A percentile compares a stretch with the other conserved stretches of the same genome.
phyloP scores from a whole-genome alignment of 2,329 filamentous ascomycete species.

The Penicillium sp. region DNA sequence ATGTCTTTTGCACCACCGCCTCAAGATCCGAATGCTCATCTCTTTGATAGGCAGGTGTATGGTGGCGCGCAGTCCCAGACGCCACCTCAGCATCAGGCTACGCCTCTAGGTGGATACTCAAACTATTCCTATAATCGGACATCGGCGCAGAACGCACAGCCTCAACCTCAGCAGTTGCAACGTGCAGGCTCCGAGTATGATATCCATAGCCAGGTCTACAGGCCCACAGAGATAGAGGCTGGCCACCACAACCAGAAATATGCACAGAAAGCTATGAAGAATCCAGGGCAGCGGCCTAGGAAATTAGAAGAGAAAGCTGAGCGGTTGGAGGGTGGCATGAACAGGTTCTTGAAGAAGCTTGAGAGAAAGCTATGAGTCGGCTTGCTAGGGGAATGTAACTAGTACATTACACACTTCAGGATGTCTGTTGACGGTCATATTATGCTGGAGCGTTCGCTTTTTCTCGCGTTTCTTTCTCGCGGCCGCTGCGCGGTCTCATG shows the following conservation, averaged over 20 bases:
- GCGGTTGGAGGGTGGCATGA: conserved; percentile 45
- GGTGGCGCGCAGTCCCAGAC: conserved; percentile 15
- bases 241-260: conserved; percentile 38
- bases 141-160: conserved; percentile 2
- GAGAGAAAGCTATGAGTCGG: conserved; percentile 41
- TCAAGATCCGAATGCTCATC: conserved; percentile 37
- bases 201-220: conserved; percentile 49
- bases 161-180: conserved; percentile 20
- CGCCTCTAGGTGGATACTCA: conserved; percentile 41
- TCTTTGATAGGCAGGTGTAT: conserved; percentile 34
- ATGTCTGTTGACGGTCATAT: neutral
- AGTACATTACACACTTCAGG: neutral
- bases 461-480: neutral
- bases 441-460: neutral
- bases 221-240: conserved; percentile 47
- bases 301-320: conserved; percentile 41
- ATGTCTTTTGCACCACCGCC: conserved; percentile 30
- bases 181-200: conserved; percentile 38
- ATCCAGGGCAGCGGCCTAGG: conserved; percentile 33
- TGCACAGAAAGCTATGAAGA: conserved; percentile 35
- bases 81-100: conserved; percentile 18
- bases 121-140: conserved; percentile 42
- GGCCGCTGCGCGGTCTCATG: neutral
- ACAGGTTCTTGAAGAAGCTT: conserved; percentile 48
- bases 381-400: neutral